Base-by-base conservation (phyloP, 2,329 filamentous ascomycete species). In the Cladosporium austrohemisphaericum region DNA sequence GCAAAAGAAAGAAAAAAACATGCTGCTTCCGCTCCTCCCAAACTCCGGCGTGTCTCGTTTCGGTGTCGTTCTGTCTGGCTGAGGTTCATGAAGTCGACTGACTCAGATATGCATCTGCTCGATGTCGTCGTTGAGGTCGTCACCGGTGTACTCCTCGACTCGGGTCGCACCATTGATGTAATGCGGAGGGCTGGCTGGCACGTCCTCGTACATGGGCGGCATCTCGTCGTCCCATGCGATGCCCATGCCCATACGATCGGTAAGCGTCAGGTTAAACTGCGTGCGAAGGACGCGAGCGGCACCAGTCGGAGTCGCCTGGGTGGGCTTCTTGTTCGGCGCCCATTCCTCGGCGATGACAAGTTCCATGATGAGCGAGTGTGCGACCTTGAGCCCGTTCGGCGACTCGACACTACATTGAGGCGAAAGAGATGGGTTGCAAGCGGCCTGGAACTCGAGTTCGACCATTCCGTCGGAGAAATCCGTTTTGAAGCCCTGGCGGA, bases 181-280 rank as follows among this genome's bases (percentile, higher is more conserved):
- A 36, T 69, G 69, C 7, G 92, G 92, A 41, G 92, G 92, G 60
- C 85, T 89, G 2, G 83, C 84, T 1, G 92, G 91, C 33, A 97
- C 90, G 64, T 97, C 89, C 68, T 93, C 86, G 70, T 98, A 98
- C 58, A 94, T 81, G 1, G 92, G 92, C 10, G 92, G 92, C 63
- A 88, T 84, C 73, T 98, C 92, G 70, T 96, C 92, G 60, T 97
- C 92, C 92, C 93, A 98, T 59, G 86, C 88, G 60, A 98, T 91
- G 43, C 92, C 91, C 65, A 95, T 79, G 14, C 92, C 92, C 16
- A 81, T 80, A 52, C 88, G 81, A 71, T 95, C 86, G 3, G 91
- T 96, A 49, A 97, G 78, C 50, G 83, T 75, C 46, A 93, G 77
- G 60, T 80, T 82, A 73, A 96, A 97, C 66, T 95, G 88, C 79